Evolutionary conservation across 257 asterid genomes (phyloP), one percentile per base, ranked within the genome.

Genomic region (Solanum tacnaense): DNA sequence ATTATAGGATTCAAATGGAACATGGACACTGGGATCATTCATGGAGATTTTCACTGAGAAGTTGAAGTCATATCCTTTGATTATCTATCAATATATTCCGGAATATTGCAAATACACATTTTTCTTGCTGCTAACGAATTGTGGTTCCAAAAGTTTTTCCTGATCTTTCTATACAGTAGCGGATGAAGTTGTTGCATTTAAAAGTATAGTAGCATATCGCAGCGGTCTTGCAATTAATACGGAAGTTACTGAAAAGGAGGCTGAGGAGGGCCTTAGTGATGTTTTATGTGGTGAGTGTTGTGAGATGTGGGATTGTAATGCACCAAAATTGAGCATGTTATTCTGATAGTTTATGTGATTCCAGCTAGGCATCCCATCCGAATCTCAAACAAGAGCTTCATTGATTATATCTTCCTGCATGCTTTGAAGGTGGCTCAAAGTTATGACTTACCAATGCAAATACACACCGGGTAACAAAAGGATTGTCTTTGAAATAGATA

Each of bases 171-270:
- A 76, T 91, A 96, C 99, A 68, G 88, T 86, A 86, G 94, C 94
- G 23, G 92, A 90, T 88, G 90, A 91, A 89, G 90, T 96, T 58
- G 88, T 90, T 49, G 97, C 94, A 84, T 95, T 93, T 75, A 96
- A 96, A 93, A 96, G 98, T 89, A 93, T 96, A 87, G 98, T 97
- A 88, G 98, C 99, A 88, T 96, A 96, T 90, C 96, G 98, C 88
- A 88, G 94, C 86, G 99, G 99, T 89, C 98, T 95, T 89, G 98
- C 95, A 73, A 95, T 96, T 85, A 92, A 94, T 87, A 89, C 98
- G 46, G 88, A 91, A 85, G 96, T 94, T 83, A 93, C 95, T 4
- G 58, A 52, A 87, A 91, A 84, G 93, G 95, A 94, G 74, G 99
- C 97, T 23, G 97, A 92, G 90, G 94, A 92, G 82, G 99, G 98